These are phyloP conservation scores for Nothophaeocryptopus gaeumannii DNA, from an alignment of 2,329 filamentous ascomycete species.

Conservation along the genomic window DNA sequence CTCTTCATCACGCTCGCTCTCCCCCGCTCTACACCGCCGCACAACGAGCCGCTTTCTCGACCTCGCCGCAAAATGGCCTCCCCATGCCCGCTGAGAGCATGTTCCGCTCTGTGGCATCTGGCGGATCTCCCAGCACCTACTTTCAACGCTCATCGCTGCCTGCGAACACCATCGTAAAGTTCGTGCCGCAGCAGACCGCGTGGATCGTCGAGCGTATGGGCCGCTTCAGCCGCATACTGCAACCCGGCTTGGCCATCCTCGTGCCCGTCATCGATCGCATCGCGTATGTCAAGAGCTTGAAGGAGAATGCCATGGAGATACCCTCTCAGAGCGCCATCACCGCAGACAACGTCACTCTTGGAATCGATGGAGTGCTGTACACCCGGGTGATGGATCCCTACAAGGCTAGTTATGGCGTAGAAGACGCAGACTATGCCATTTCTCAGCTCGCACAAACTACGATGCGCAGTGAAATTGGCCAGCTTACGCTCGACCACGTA, in stretches of 20 bases:
- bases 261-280: constrained; percentile 92
- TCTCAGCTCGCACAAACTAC: constrained; percentile 97
- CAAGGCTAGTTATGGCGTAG: constrained; percentile 97
- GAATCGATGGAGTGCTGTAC: constrained; percentile 92
- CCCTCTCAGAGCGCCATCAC: constrained; percentile 97
- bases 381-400: constrained; percentile 97
- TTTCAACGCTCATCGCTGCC: constrained; percentile 61
- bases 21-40: constrained; percentile 25
- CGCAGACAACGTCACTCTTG: constrained; percentile 94
- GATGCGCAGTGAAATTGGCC: constrained; percentile 97
- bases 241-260: constrained; percentile 85
- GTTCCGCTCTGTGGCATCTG: constrained; percentile 31
- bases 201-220: constrained; percentile 99
- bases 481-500: constrained; percentile 93
- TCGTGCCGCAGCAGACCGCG: constrained; percentile 95
- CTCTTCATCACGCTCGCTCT: constrained; percentile 33
- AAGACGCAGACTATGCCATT: constrained; percentile 98
- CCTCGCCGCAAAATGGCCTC: constrained; percentile 26
- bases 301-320: constrained; percentile 94
- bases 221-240: constrained; percentile 88
- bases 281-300: constrained; percentile 95
- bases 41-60: constrained; percentile 28
- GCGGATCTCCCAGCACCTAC: constrained; percentile 35
- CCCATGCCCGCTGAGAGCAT: constrained; percentile 34
- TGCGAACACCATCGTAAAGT: constrained; percentile 90